phyloP scores from a whole-genome alignment of 2,329 filamentous ascomycete genomes.

The Ascochyta pisi region DNA sequence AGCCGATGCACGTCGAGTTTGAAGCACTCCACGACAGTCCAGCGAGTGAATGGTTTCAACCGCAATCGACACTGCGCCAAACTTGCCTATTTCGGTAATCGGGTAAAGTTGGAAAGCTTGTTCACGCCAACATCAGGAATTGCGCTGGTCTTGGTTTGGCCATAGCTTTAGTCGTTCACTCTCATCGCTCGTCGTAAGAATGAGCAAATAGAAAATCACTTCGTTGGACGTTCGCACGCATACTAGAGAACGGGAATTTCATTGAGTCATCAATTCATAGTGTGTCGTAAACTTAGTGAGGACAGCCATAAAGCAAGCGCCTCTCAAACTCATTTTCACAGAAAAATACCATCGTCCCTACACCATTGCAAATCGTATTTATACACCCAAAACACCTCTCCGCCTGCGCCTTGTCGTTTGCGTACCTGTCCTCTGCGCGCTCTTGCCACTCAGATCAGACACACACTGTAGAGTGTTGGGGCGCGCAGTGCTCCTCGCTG shows the following conservation, averaged over 20 bases:
- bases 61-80: neutral
- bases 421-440: slow-evolving; percentile 25
- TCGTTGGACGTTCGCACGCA: too few species aligned
- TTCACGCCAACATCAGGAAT: neutral
- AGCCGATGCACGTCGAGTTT: neutral
- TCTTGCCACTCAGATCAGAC: slow-evolving; percentile 33
- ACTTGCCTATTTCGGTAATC: neutral
- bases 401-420: slow-evolving; percentile 23
- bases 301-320: neutral
- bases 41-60: neutral
- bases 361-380: too few species aligned
- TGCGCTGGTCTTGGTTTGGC: neutral
- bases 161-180: too few species aligned
- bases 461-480: slow-evolving; percentile 41
- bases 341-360: too few species aligned
- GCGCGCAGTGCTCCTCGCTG: slow-evolving; percentile 30
- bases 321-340: neutral
- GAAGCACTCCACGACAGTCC: neutral
- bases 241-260: too few species aligned
- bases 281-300: neutral
- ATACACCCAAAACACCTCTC: neutral
- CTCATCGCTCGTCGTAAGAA: too few species aligned
- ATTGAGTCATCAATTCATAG: neutral
- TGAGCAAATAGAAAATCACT: too few species aligned
- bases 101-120: neutral